phyloP scores from a whole-genome alignment of 1,284 basidiomycete species.

The Chalciporus sp. region DNA sequence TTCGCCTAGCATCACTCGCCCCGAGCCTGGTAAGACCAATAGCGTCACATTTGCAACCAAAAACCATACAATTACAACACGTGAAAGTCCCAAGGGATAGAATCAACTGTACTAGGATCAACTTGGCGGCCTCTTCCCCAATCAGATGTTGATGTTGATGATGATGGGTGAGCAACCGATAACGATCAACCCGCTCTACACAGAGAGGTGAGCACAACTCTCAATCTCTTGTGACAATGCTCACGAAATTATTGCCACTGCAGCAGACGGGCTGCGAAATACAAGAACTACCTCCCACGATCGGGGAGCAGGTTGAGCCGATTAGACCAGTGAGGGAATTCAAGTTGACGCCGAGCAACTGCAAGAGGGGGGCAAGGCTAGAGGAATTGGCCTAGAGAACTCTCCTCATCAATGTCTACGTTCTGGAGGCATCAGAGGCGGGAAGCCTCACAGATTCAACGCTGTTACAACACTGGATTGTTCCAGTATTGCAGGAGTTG shows the following conservation, averaged over 20 bases:
- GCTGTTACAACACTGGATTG: constrained; percentile 16
- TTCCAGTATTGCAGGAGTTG: constrained; percentile 6
- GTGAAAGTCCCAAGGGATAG: too few relatives aligned
- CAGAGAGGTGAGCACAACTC: neutral
- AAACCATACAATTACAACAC: too few relatives aligned
- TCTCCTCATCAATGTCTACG: neutral
- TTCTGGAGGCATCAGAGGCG: neutral
- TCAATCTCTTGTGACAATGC: neutral
- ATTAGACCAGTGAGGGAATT: neutral
- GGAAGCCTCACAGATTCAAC: constrained; percentile 1
- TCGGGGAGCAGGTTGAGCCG: constrained; percentile 13
- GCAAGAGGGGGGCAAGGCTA: neutral
- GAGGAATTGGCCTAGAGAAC: neutral
- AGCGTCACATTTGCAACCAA: too few relatives aligned
- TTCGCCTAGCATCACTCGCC: too few relatives aligned
- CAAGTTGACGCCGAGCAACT: neutral
- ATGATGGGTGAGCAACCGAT: constrained; percentile 18
- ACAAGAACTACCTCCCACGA: constrained; percentile 12
- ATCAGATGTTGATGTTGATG: neutral
- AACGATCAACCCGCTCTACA: constrained; percentile 11
- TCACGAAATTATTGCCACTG: constrained; percentile 16
- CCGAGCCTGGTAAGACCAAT: too few relatives aligned
- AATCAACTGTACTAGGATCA: too few relatives aligned
- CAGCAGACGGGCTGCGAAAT: constrained; percentile 20
- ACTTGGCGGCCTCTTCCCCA: too few relatives aligned